These are phyloP conservation scores for Alternaria sp. DNA, from an alignment of 2,329 filamentous ascomycete genomes.

Conservation along the genomic window DNA sequence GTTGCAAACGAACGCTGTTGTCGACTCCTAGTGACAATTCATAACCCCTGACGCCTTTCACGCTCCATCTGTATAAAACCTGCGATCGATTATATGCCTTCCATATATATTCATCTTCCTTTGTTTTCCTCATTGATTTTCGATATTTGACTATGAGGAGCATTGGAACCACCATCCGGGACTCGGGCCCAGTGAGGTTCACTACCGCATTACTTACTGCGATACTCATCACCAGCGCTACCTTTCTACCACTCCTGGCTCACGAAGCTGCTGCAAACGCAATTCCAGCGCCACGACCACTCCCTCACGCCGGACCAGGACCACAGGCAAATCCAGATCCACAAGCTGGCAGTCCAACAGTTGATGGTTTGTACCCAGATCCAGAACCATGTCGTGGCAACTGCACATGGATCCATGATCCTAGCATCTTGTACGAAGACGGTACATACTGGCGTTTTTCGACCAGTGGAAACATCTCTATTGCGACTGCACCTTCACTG, in stretches of 20 bases:
- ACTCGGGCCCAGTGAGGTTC: conserved; percentile 10
- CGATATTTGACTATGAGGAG: not conserved
- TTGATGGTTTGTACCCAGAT: conserved; percentile 30
- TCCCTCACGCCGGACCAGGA: not conserved
- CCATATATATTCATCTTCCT: not conserved
- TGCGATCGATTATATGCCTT: not conserved
- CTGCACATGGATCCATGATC: conserved; percentile 56
- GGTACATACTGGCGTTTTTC: conserved; percentile 61
- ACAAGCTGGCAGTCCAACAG: conserved; percentile 2
- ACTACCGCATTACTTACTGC: conserved; percentile 19
- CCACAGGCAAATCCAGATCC: not conserved
- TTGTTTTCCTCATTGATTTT: not conserved
- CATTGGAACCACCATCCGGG: not conserved
- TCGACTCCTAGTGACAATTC: not conserved
- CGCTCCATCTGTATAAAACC: not conserved
- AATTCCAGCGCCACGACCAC: not conserved
- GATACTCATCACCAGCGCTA: conserved; percentile 20
- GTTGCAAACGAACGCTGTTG: conserved; percentile 6
- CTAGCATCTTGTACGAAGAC: conserved; percentile 55
- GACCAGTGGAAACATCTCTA: conserved; percentile 57
- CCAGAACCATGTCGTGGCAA: conserved; percentile 51
- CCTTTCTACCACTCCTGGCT: conserved; percentile 23
- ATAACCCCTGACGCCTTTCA: conserved; percentile 8
- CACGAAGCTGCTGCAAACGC: conserved; percentile 5
- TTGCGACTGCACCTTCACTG: conserved; percentile 55